A percentile compares a stretch with the other conserved stretches of the same genome.
Conservation (phyloP, 495 filamentous ascomycete species). For the Podospora pseudoanserina region DNA sequence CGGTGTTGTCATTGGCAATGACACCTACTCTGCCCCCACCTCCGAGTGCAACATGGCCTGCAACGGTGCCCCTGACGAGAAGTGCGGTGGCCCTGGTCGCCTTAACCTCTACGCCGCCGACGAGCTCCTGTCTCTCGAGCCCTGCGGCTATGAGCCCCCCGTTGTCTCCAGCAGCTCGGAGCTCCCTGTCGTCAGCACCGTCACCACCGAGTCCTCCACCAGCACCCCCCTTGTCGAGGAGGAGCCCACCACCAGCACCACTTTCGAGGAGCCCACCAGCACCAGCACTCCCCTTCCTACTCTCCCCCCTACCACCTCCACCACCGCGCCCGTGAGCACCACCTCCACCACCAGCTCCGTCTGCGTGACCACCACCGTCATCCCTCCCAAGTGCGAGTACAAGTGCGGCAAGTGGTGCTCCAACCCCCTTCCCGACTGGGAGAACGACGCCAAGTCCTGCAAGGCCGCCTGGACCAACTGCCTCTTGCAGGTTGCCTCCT, state of each 20-base stretch:
- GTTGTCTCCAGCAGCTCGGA: constrained; percentile 18
- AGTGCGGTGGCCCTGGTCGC: constrained; percentile 44
- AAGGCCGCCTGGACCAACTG: constrained; percentile 37
- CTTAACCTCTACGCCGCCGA: constrained; percentile 46
- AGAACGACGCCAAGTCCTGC: constrained; percentile 34
- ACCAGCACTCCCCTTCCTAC: constrained; percentile 20
- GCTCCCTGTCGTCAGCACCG: constrained; percentile 12
- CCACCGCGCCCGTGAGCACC: constrained; percentile 19
- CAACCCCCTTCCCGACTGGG: constrained; percentile 43
- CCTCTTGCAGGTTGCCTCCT: constrained; percentile 42
- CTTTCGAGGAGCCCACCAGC: constrained; percentile 20
- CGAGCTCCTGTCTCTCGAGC: constrained; percentile 43
- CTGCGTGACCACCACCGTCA: constrained; percentile 39
- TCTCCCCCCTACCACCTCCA: constrained; percentile 21
- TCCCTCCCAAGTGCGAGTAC: constrained; percentile 47
- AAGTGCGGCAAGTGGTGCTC: constrained; percentile 51
- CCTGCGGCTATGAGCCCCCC: constrained; percentile 40
- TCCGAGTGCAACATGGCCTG: constrained; percentile 45
- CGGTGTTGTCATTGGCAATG: constrained; percentile 47
- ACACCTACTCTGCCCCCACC: constrained; percentile 38
- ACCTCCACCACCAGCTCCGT: constrained; percentile 39
- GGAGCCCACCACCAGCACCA: constrained; percentile 7
- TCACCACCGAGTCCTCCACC: constrained; percentile 19
- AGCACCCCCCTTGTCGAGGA: background rate
- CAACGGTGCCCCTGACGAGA: constrained; percentile 44